Conservation (phyloP, 768 basidiomycete species). For the Amanita exitialis region DNA sequence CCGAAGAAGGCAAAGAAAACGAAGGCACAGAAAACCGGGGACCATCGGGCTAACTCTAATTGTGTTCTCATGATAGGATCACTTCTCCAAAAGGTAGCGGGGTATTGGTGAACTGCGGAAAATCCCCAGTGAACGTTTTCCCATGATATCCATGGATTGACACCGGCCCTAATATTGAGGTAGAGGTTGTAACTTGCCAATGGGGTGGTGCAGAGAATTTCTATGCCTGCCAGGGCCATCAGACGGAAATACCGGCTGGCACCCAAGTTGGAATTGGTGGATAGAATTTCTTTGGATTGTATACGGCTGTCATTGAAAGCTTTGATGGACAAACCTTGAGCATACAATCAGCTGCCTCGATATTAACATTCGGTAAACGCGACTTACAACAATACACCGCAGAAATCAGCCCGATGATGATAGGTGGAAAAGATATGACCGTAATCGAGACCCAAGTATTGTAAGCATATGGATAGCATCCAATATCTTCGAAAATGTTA, state of each 20-base stretch:
- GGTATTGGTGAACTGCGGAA: constrained; percentile 30
- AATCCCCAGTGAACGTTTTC: constrained; percentile 38
- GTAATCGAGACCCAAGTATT: constrained; percentile 34
- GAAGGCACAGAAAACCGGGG: constrained; percentile 34
- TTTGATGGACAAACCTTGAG: constrained; percentile 25
- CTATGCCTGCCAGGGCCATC: constrained; percentile 40
- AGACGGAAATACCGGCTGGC: constrained; percentile 43
- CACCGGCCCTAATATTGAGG: constrained; percentile 20
- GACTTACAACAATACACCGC: constrained; percentile 23
- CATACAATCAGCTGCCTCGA: not conserved
- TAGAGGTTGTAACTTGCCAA: constrained; percentile 28
- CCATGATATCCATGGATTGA: constrained; percentile 41
- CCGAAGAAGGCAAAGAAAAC: constrained; percentile 64
- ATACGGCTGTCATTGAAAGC: constrained; percentile 29
- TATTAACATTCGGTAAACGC: not conserved
- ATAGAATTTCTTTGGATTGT: constrained; percentile 32
- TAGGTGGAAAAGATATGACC: constrained; percentile 30
- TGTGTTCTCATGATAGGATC: constrained; percentile 12
- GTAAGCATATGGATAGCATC: constrained; percentile 43
- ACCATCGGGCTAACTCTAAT: constrained; percentile 40
- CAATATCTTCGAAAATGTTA: constrained; percentile 48
- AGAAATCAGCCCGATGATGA: constrained; percentile 31
- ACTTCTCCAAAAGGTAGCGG: constrained; percentile 31
- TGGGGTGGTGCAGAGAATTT: constrained; percentile 37
- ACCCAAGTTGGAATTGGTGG: constrained; percentile 28